phyloP scores from a whole-genome alignment of 306 rosid species.

The Pachyrhizus erosus region DNA sequence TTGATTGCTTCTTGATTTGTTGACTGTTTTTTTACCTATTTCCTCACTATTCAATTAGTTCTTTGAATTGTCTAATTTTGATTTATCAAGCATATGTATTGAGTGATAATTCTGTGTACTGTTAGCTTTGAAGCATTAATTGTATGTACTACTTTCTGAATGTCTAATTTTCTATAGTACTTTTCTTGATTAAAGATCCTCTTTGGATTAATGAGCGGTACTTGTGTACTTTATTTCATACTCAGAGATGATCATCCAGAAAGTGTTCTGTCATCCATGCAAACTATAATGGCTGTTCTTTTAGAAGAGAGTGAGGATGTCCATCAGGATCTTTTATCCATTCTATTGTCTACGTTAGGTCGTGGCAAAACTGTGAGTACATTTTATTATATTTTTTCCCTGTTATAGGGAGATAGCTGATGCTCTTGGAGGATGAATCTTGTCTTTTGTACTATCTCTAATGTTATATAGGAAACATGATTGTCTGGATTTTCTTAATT shows the following conservation, averaged over 20 bases:
- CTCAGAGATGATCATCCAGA: conserved; percentile 97
- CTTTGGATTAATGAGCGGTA: conserved; percentile 36
- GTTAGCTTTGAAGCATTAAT: conserved; percentile 11
- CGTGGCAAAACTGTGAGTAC: conserved; percentile 76
- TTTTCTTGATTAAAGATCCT: conserved; percentile 29
- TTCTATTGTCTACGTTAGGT: conserved; percentile 72
- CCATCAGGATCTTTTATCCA: conserved; percentile 67
- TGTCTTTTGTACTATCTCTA: conserved; percentile 20
- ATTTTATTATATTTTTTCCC: conserved; percentile 22
- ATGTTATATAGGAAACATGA: conserved; percentile 30
- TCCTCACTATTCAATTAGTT: conserved; percentile 4
- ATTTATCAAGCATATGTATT: conserved; percentile 28
- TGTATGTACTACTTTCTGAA: conserved; percentile 22
- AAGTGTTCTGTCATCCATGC: conserved; percentile 89
- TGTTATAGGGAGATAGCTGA: conserved; percentile 31
- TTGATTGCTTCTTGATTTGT: conserved; percentile 25
- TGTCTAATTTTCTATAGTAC: not conserved
- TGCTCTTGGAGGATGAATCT: conserved; percentile 29
- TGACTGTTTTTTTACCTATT: conserved; percentile 10
- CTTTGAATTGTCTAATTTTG: conserved; percentile 31
- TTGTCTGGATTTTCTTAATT: conserved; percentile 47
- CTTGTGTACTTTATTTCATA: conserved; percentile 39
- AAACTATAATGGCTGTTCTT: conserved; percentile 84
- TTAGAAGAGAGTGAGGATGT: conserved; percentile 96
- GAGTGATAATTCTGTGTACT: conserved; percentile 9